Evolutionary conservation across 2,329 filamentous ascomycete species (phyloP), one percentile per base, ranked within the genome.

Genomic region (Bimuria novae-zelandiae): DNA sequence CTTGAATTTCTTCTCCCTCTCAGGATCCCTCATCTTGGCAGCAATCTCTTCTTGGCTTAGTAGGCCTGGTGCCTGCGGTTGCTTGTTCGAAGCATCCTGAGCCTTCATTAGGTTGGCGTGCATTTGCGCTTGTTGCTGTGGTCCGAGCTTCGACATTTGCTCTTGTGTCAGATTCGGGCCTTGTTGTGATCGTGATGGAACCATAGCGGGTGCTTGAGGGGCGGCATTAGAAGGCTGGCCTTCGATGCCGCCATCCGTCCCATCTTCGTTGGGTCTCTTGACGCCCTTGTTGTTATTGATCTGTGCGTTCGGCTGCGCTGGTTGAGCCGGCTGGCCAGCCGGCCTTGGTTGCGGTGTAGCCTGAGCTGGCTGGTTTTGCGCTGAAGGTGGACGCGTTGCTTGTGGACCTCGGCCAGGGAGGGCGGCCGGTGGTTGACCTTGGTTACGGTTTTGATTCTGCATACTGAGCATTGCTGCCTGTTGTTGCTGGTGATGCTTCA

Each of bases 221-320:
- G 67, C 61, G 25, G 54, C 52, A 52, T 64, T 60, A 44, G 54
- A 45, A 17, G 56, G 37, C 40, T 60, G 32, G 36, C 54, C 49
- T 52, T 76, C 51, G 54, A 67, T 41, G 44, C 65, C 74, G 10
- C 65, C 67, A 47, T 79, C 77, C 19, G 69, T 56, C 12, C 73
- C 64, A 57, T 80, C 77, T 19, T 79, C 77, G 47, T 70, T 76
- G 8, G 71, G 67, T 30, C 73, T 66, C 60, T 75, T 76, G 16
- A 68, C 53, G 19, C 67, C 64, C 56, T 71, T 65, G 49, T 62
- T 67, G 16, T 59, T 22, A 32, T 58, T 60, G 42, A 57, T 65
- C 16, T 60, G 52, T 21, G 51, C 33, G 33, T 42, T 52, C 12
- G 62, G 30, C 53, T 69, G 67, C 23, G 62, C 27, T 21, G 59